phyloP scores from a whole-genome alignment of 2,329 filamentous ascomycete species.

The Cercospora sp. region DNA sequence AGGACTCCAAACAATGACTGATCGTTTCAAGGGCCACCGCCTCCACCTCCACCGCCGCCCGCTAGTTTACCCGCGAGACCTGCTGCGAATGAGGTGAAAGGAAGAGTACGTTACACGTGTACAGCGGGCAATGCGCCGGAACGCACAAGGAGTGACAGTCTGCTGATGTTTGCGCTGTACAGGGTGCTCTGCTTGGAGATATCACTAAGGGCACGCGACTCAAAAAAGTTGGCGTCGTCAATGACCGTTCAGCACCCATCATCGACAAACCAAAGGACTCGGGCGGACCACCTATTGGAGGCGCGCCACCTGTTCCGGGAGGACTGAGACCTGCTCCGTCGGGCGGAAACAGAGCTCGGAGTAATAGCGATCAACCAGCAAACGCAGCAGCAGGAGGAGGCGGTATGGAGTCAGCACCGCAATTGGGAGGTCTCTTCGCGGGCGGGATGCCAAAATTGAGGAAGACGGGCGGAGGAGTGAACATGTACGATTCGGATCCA shows the following conservation, averaged over 20 bases:
- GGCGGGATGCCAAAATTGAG: constrained; percentile 94
- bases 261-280: constrained; percentile 59
- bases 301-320: constrained; percentile 78
- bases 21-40: constrained; percentile 24
- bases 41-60: constrained; percentile 53
- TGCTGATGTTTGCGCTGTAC: constrained; percentile 20
- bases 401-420: constrained; percentile 65
- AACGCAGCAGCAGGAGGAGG: constrained; percentile 41
- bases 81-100: constrained; percentile 56
- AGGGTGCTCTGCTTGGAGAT: constrained; percentile 86
- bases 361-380: constrained; percentile 72
- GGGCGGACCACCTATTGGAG: constrained; percentile 62
- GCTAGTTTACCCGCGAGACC: constrained; percentile 58
- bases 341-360: constrained; percentile 66
- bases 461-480: constrained; percentile 69
- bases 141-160: neutral
- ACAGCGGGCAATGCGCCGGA: neutral
- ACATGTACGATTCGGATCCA: constrained; percentile 70
- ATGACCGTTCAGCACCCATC: constrained; percentile 70
- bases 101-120: constrained; percentile 59
- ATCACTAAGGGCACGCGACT: constrained; percentile 78
- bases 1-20: constrained; percentile 7
- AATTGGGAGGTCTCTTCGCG: constrained; percentile 84
- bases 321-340: constrained; percentile 70
- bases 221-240: constrained; percentile 79